A percentile compares a stretch with the other conserved stretches of the same genome.
These are phyloP conservation scores for Rusavskia elegans DNA, from an alignment of 495 filamentous ascomycete genomes.

Conservation along the genomic window DNA sequence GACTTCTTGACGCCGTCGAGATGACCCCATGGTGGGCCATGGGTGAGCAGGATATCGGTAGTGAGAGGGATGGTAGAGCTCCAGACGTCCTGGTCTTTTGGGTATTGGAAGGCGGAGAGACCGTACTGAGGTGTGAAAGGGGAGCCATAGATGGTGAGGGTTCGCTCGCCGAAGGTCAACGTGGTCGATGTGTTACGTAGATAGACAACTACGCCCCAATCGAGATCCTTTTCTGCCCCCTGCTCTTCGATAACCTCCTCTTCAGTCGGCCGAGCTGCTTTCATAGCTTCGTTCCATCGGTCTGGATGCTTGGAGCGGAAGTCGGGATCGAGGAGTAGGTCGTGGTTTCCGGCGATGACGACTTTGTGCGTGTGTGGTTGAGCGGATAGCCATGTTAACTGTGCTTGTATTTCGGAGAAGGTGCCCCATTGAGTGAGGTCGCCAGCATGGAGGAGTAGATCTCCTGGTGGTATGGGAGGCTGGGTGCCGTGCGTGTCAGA, in stretches of 20 bases:
- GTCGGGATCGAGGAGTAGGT: conserved; percentile 41
- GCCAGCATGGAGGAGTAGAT: conserved; percentile 63
- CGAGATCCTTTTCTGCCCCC: neutral
- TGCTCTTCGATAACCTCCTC: neutral
- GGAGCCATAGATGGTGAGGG: conserved; percentile 36
- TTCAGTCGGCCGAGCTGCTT: neutral
- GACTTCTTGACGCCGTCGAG: neutral
- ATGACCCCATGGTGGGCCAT: conserved; percentile 24
- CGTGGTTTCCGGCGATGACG: conserved; percentile 62
- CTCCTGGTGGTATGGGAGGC: conserved; percentile 43
- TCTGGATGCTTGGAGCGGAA: neutral
- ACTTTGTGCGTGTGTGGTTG: conserved; percentile 50
- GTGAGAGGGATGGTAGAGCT: conserved; percentile 35
- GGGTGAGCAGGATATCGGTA: conserved; percentile 63
- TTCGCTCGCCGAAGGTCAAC: conserved; percentile 32
- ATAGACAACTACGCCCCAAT: conserved; percentile 31
- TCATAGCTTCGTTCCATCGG: neutral
- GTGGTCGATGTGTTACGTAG: conserved; percentile 29
- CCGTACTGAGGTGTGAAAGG: conserved; percentile 35
- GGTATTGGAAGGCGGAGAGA: conserved; percentile 32
- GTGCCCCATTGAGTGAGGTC: conserved; percentile 52
- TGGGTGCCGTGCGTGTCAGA: conserved; percentile 59
- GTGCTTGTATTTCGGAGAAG: conserved; percentile 37
- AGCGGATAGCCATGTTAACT: conserved; percentile 47
- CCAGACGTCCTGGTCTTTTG: conserved; percentile 14